Evolutionary conservation across 2,329 filamentous ascomycete genomes (phyloP).

Genomic region (Harringtonia aguacate): DNA sequence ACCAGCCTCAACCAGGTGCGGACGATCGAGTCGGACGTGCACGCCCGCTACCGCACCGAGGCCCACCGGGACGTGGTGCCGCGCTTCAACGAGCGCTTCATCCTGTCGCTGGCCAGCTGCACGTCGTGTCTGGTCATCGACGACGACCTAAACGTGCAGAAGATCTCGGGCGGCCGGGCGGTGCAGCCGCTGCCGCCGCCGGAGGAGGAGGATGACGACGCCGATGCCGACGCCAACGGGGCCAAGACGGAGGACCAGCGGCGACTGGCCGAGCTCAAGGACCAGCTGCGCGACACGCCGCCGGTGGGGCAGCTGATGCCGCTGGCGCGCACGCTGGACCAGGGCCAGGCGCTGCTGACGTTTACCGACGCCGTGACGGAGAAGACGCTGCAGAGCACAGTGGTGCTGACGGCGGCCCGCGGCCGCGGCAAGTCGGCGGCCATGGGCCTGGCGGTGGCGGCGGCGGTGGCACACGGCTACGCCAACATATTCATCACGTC

Average conservation of each 20-base stretch:
- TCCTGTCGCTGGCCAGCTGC: conserved; percentile 90
- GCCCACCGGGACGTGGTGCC: conserved; percentile 91
- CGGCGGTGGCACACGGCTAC: conserved; percentile 90
- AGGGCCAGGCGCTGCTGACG: conserved; percentile 91
- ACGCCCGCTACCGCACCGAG: conserved; percentile 91
- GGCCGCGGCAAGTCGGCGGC: conserved; percentile 96
- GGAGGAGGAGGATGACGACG: conserved; percentile 56
- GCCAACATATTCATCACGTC: conserved; percentile 99
- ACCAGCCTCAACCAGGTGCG: conserved; percentile 95
- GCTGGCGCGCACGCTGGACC: conserved; percentile 83
- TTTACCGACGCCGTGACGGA: conserved; percentile 95
- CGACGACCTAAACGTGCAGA: conserved; percentile 93
- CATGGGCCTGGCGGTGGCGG: conserved; percentile 85
- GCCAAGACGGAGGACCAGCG: conserved; percentile 62
- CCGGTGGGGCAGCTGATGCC: conserved; percentile 76
- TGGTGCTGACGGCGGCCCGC: conserved; percentile 85
- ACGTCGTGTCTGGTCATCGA: conserved; percentile 92
- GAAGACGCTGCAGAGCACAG: conserved; percentile 89
- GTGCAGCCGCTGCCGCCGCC: conserved; percentile 73
- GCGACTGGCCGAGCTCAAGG: conserved; percentile 80
- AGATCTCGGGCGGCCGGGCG: conserved; percentile 89
- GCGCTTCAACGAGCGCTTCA: conserved; percentile 95
- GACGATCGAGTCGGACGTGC: conserved; percentile 94
- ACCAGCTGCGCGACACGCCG: conserved; percentile 73
- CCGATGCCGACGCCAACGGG: conserved; percentile 38